These are phyloP conservation scores for Solioccasus polychromus DNA, from an alignment of 768 basidiomycete genomes.

Conservation along the genomic window DNA sequence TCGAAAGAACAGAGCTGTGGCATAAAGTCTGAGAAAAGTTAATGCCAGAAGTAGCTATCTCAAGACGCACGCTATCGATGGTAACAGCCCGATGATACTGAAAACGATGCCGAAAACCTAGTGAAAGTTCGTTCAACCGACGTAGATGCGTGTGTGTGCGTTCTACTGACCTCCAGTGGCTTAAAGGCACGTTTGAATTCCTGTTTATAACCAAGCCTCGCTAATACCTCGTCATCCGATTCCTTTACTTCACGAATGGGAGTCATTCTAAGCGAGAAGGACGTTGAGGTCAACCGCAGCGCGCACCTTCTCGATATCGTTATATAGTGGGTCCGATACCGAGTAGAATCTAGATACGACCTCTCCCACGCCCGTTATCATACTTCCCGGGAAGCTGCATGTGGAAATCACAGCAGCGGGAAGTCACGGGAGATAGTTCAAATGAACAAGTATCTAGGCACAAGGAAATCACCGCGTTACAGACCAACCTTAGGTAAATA, in stretches of 20 bases:
- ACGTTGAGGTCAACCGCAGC: not conserved
- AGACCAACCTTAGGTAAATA: too few relatives aligned
- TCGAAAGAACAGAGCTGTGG: constrained; percentile 40
- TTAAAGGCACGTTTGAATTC: constrained; percentile 33
- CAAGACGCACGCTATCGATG: constrained; percentile 51
- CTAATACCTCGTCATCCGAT: constrained; percentile 28
- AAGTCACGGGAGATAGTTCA: too few relatives aligned
- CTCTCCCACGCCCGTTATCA: too few relatives aligned
- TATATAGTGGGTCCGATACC: too few relatives aligned
- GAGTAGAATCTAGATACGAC: too few relatives aligned
- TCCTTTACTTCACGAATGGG: not conserved
- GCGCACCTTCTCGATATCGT: not conserved
- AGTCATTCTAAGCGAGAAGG: not conserved
- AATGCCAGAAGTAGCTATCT: constrained; percentile 7
- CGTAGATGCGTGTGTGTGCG: not conserved
- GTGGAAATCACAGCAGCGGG: too few relatives aligned
- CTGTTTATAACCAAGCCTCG: constrained; percentile 32
- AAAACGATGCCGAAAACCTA: constrained; percentile 70
- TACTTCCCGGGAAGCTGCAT: not conserved
- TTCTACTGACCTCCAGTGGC: constrained; percentile 23
- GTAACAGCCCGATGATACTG: constrained; percentile 64
- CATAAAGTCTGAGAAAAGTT: not conserved
- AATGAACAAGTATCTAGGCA: too few relatives aligned
- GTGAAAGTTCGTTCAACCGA: constrained; percentile 4
- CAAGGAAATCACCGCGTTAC: too few relatives aligned